Evolutionary conservation across 768 basidiomycete genomes (phyloP), one percentile per base, ranked within the genome.

Genomic region (Tricholoma saponaceum): DNA sequence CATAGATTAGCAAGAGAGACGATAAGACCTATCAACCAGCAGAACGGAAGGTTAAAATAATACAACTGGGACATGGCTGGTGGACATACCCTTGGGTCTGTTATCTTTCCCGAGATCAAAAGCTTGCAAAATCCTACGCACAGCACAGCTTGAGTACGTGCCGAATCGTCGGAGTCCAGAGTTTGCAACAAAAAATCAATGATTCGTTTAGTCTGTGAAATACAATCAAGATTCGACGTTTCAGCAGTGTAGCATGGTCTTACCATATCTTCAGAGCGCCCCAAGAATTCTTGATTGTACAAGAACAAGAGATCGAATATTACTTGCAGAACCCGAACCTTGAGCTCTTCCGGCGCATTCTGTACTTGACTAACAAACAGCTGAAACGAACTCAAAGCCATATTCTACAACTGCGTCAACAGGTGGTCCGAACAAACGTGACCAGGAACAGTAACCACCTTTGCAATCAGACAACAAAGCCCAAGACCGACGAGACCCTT

Each of bases 241-340:
- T 8, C 16, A n/a, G 16, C 47, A 3, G 2, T 18, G 28, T 7
- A 49, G 16, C 7, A n/a, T 3, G 50, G 22, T 65, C 79, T 59
- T 39, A 80, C 79, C 22, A 76, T 73, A 33, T 79, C 79, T 66
- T 68, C 77, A 35, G 63, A 75, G 16, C 78, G 74, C 23, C 79
- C 79, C 59, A 90, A 77, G 68, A 94, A 90, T 56, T 89, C 87
- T 47, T 81, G 78, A 58, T 95, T 93, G 63, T 98, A 92, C 54
- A 96, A 85, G 79, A 97, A 86, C 63, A 98, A 71, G 54, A 97
- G 74, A 69, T 98, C 96, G 66, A 98, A 93, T 14, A 97, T 77
- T 52, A 95, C 83, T 66, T 95, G 89, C 41, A 97, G 74, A 1
- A 93, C 85, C 58, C 87, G 85, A 28, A 89, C 72, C 70, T 87